Evolutionary conservation across 345 rosid species (phyloP).

Genomic region (Gossypium sturtianum): DNA sequence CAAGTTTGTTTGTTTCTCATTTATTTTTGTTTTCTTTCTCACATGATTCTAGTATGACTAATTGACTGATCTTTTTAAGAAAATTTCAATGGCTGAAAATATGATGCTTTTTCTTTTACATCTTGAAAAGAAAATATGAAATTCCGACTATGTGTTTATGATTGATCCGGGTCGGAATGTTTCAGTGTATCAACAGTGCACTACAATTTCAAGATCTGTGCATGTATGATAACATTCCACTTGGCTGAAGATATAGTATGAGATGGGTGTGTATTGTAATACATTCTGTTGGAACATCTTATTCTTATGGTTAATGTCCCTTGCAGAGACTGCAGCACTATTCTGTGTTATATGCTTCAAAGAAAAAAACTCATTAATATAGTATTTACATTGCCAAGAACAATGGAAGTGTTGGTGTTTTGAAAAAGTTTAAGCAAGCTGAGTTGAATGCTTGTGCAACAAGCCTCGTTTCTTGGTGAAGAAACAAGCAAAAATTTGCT

Average conservation of each 20-base stretch:
- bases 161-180: neutral
- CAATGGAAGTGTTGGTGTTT: too few relatives aligned
- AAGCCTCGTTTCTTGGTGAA: too few relatives aligned
- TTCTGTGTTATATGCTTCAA: neutral
- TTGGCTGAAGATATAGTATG: neutral
- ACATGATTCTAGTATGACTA: neutral
- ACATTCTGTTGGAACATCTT: neutral
- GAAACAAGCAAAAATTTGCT: too few relatives aligned
- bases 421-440: too few relatives aligned
- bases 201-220: neutral
- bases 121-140: neutral
- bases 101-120: neutral
- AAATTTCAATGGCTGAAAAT: neutral
- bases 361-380: neutral
- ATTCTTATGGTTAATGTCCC: neutral
- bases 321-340: neutral
- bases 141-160: neutral
- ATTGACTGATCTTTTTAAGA: neutral
- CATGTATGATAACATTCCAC: slow-evolving; percentile 2
- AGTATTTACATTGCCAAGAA: neutral
- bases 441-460: too few relatives aligned
- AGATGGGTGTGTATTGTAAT: neutral
- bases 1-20: neutral
- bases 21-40: neutral
- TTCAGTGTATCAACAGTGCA: neutral